Base-by-base conservation (phyloP, 2,329 filamentous ascomycete species). In the Stylonectria norvegica region DNA sequence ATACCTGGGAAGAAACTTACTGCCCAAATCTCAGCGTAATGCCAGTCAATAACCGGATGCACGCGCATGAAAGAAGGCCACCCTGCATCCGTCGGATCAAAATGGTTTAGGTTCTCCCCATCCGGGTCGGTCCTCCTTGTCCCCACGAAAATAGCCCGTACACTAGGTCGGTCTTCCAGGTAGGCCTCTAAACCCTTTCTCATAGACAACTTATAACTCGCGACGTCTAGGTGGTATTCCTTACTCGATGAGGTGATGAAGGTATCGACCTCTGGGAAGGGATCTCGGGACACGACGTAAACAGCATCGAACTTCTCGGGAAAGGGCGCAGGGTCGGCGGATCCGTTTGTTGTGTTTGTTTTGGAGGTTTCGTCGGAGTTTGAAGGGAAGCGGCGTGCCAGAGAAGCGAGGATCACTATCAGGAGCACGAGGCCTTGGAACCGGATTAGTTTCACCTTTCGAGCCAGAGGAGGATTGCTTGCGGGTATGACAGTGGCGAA, bases 31-130 rank as follows among this genome's bases (percentile, higher is more conserved):
- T 97, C 91, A 9, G 81, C 60, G 45, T 49, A 95, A 63, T 93
- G 88, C 93, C 93, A 98, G 66, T 98, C 93, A 59, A 98, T 90
- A 8, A 98, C 86, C 0, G 93, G 91, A 65, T 98, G 89, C 45
- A 97, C 76, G 43, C 93, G 80, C 83, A 97, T 90, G 58, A 97
- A 95, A 30, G 75, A 70, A 23, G 93, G 93, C 93, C 93, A 98
- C 2, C 85, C 89, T 23, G 77, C 72, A 65, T 97, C 93, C 4
- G 93, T 98, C 36, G 76, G 78, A 60, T 95, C 87, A 60, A 97
- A 97, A 65, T 86, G 81, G 27, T 78, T 85, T 56, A 98, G 64
- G 12, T 75, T 71, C 53, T 81, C 82, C 33, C 91, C 89, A 62
- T 97, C 89, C 5, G 93, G 93, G 65, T 98, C 93, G 4, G 93